Conservation (phyloP, 805 yeast genomes). For the Saturnispora galanensis region DNA sequence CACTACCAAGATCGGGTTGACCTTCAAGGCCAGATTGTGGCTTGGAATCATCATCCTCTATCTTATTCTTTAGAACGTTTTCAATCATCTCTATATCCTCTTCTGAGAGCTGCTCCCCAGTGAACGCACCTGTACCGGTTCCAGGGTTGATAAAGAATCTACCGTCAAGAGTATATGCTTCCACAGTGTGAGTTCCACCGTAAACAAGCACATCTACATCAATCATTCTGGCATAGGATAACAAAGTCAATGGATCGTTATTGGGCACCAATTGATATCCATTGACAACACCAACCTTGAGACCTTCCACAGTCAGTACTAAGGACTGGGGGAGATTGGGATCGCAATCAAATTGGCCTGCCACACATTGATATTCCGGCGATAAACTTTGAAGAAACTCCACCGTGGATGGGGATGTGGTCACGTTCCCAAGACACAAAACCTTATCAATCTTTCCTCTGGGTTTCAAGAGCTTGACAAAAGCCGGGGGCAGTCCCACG, state of each 20-base stretch:
- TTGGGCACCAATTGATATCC: slow-evolving; percentile 80
- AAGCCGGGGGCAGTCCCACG: slow-evolving; percentile 49
- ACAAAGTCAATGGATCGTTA: slow-evolving; percentile 75
- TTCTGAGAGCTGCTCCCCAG: slow-evolving; percentile 51
- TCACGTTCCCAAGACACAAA: slow-evolving; percentile 74
- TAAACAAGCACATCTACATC: slow-evolving; percentile 85
- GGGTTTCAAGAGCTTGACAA: slow-evolving; percentile 68
- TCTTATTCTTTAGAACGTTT: slow-evolving; percentile 17
- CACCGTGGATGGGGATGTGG: slow-evolving; percentile 53
- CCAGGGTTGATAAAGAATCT: slow-evolving; percentile 96
- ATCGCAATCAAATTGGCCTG: slow-evolving; percentile 70
- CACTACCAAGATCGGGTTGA: too few species aligned
- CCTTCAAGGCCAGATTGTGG: too few species aligned
- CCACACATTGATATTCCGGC: slow-evolving; percentile 62
- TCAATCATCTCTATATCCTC: slow-evolving; percentile 37
- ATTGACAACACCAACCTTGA: slow-evolving; percentile 75
- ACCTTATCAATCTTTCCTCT: slow-evolving; percentile 75
- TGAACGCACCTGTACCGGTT: slow-evolving; percentile 87
- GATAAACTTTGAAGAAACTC: slow-evolving; percentile 60
- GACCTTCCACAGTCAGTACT: slow-evolving; percentile 56
- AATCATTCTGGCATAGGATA: slow-evolving; percentile 77
- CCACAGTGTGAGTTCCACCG: slow-evolving; percentile 91
- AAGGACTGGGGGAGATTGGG: slow-evolving; percentile 48
- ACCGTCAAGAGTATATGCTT: slow-evolving; percentile 87
- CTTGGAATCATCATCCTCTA: background rate